Conservation (phyloP, 345 rosid genomes). For the Boechera divaricarpa region DNA sequence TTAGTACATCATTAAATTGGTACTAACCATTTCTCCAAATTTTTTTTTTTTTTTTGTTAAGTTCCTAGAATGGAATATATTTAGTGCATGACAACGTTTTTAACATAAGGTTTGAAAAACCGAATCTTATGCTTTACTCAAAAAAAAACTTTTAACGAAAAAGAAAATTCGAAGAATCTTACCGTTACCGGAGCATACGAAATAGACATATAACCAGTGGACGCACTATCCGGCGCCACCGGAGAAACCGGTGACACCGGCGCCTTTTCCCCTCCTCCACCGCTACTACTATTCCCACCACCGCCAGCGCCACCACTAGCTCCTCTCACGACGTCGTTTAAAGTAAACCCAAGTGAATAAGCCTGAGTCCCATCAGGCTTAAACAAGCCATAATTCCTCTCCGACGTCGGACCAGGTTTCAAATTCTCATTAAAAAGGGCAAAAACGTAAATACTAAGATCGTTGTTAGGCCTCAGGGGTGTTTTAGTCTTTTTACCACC, state of each 20-base stretch:
- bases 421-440: constrained; percentile 92
- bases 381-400: constrained; percentile 93
- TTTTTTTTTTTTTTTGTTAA: too few relatives aligned
- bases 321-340: constrained; percentile 46
- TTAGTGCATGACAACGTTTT: neutral
- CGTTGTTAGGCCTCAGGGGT: constrained; percentile 70
- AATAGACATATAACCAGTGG: constrained; percentile 59
- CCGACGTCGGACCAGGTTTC: constrained; percentile 96
- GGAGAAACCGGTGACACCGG: constrained; percentile 38
- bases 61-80: constrained; percentile 9
- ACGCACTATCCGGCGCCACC: constrained; percentile 40
- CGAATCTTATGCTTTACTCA: constrained; percentile 24
- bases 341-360: constrained; percentile 52
- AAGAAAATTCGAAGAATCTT: constrained; percentile 35
- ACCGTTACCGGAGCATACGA: constrained; percentile 57
- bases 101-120: constrained; percentile 2
- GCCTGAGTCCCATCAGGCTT: constrained; percentile 87
- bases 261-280: constrained; percentile 17
- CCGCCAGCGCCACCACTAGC: constrained; percentile 18
- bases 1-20: too few relatives aligned
- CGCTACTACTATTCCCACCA: neutral
- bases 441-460: constrained; percentile 69
- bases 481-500: constrained; percentile 66
- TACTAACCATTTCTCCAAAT: neutral
- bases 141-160: constrained; percentile 21